Conservation (phyloP, 2,329 filamentous ascomycete species). For the Paecilomyces niveus region DNA sequence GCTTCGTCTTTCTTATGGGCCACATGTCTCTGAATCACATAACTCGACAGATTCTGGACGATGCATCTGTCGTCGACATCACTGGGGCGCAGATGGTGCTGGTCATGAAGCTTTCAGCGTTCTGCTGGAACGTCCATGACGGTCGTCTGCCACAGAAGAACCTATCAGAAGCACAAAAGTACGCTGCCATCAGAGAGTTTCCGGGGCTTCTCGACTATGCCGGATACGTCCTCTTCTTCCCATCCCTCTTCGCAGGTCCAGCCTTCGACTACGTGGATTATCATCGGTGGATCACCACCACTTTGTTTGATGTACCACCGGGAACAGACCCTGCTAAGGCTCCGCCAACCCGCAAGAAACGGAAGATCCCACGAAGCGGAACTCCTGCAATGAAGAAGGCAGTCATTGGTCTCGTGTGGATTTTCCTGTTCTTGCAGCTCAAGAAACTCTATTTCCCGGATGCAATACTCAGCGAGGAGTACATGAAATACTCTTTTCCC, state of each 20-base stretch:
- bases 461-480: slow-evolving; percentile 59
- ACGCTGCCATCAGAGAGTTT: slow-evolving; percentile 66
- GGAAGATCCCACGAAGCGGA: slow-evolving; percentile 85
- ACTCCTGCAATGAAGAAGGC: slow-evolving; percentile 77
- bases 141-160: slow-evolving; percentile 71
- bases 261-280: slow-evolving; percentile 95
- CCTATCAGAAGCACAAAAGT: slow-evolving; percentile 80
- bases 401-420: slow-evolving; percentile 66
- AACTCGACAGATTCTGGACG: slow-evolving; percentile 63
- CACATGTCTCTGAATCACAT: slow-evolving; percentile 93
- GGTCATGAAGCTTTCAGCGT: slow-evolving; percentile 93
- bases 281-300: slow-evolving; percentile 82
- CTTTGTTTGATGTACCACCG: slow-evolving; percentile 83
- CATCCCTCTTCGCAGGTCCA: slow-evolving; percentile 78
- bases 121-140: slow-evolving; percentile 97
- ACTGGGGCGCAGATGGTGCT: slow-evolving; percentile 96
- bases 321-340: slow-evolving; percentile 78
- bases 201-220: slow-evolving; percentile 73
- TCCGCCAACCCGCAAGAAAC: slow-evolving; percentile 78
- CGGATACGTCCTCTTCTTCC: slow-evolving; percentile 94
- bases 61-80: slow-evolving; percentile 68
- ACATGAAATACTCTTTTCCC: slow-evolving; percentile 60
- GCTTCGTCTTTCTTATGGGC: slow-evolving; percentile 87
- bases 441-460: slow-evolving; percentile 58
- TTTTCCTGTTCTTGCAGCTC: slow-evolving; percentile 68